These are phyloP conservation scores for Trichosporon coremiiforme DNA, from an alignment of 1,284 basidiomycete species.

Conservation along the genomic window DNA sequence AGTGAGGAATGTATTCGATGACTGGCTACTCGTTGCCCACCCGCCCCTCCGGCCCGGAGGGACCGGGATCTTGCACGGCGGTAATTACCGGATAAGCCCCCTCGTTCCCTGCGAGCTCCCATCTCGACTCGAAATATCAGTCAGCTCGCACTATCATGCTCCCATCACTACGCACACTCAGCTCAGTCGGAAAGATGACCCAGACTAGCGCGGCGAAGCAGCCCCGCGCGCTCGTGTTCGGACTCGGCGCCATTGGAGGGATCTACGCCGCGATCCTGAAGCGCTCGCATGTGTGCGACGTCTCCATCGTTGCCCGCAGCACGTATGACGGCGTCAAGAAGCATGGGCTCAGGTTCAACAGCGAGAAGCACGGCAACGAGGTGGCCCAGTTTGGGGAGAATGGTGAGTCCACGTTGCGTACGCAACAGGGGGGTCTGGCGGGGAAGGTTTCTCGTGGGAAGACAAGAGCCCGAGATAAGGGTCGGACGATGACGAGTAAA, in stretches of 20 bases:
- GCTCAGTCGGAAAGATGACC: constrained; percentile 18
- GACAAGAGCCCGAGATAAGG: neutral
- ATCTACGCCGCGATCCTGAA: constrained; percentile 58
- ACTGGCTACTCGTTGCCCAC: neutral
- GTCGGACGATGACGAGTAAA: neutral
- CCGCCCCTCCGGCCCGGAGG: neutral
- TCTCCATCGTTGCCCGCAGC: constrained; percentile 58
- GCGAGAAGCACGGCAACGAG: constrained; percentile 44
- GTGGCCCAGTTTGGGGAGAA: constrained; percentile 30
- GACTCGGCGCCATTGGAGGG: constrained; percentile 57
- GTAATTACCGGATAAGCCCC: neutral
- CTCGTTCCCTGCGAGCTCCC: neutral
- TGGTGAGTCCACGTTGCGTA: constrained; percentile 36
- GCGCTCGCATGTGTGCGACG: constrained; percentile 50
- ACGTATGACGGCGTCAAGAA: constrained; percentile 56
- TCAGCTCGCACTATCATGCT: neutral
- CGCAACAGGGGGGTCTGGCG: neutral
- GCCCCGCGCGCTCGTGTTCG: constrained; percentile 52
- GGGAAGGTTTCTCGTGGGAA: neutral
- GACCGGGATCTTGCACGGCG: constrained; percentile 1
- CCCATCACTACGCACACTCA: constrained; percentile 16
- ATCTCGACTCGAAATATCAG: constrained; percentile 2
- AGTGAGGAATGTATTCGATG: neutral
- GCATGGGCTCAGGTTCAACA: constrained; percentile 50
- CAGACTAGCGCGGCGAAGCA: constrained; percentile 17